Percentiles rank a stretch among this genome's conserved stretches.
Conservation (phyloP, 2,329 filamentous ascomycete genomes). For the Cercospora sp. region DNA sequence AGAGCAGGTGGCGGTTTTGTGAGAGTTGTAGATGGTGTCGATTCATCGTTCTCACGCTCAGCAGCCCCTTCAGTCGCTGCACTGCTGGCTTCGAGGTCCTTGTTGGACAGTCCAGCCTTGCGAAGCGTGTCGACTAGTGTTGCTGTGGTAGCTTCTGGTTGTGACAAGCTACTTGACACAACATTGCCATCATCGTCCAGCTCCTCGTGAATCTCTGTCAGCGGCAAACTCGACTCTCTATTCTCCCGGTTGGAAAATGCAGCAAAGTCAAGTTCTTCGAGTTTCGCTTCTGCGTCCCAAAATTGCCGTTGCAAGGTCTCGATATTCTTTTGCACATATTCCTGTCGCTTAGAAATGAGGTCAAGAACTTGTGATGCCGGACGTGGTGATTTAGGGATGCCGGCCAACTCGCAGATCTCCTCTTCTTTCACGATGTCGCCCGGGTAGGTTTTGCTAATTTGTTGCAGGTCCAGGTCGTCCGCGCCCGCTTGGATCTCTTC, state of each 20-base stretch:
- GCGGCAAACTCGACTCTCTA: constrained; percentile 63
- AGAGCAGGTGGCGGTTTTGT: constrained; percentile 22
- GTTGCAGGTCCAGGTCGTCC: constrained; percentile 26
- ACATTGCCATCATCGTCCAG: constrained; percentile 89
- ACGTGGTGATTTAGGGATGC: constrained; percentile 49
- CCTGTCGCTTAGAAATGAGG: constrained; percentile 72
- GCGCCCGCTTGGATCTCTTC: constrained; percentile 68
- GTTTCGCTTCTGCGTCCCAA: constrained; percentile 65
- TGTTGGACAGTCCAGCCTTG: constrained; percentile 66
- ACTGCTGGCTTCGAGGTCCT: constrained; percentile 23
- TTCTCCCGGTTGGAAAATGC: constrained; percentile 40
- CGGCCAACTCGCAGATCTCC: constrained; percentile 58
- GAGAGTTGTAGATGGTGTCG: neutral
- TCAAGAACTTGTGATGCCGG: constrained; percentile 64
- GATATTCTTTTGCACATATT: constrained; percentile 86
- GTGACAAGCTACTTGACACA: constrained; percentile 54
- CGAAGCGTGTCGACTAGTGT: constrained; percentile 70
- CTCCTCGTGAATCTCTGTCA: constrained; percentile 90
- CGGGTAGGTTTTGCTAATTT: constrained; percentile 59
- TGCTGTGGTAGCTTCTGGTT: constrained; percentile 66
- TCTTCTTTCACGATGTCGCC: constrained; percentile 64
- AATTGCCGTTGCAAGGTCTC: constrained; percentile 72
- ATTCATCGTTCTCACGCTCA: constrained; percentile 17
- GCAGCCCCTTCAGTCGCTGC: constrained; percentile 9
- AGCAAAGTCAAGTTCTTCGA: constrained; percentile 57